A percentile compares a stretch with the other conserved stretches of the same genome.
These are phyloP conservation scores for Collybiopsis confluens DNA, from an alignment of 768 basidiomycete genomes.

Conservation along the genomic window DNA sequence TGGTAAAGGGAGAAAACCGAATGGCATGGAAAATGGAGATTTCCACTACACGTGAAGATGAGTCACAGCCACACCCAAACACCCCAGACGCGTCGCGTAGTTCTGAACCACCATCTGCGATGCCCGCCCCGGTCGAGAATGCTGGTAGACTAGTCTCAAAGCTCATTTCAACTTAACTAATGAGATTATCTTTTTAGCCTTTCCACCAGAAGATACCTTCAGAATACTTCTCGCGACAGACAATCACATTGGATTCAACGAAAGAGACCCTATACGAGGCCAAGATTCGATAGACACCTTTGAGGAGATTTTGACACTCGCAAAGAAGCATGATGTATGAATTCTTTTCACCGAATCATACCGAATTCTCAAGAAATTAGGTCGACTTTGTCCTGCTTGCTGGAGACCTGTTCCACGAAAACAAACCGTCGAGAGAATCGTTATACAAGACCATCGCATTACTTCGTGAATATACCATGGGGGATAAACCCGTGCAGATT, in stretches of 20 bases:
- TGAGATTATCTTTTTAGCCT: conserved; percentile 30
- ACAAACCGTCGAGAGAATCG: conserved; percentile 87
- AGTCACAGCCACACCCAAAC: background rate
- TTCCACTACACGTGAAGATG: background rate
- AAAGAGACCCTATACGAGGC: conserved; percentile 90
- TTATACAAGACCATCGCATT: conserved; percentile 87
- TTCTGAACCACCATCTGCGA: conserved; percentile 12
- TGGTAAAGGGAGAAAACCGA: conserved; percentile 5
- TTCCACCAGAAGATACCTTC: conserved; percentile 56
- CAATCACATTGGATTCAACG: conserved; percentile 93
- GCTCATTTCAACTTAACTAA: background rate
- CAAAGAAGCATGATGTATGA: conserved; percentile 80
- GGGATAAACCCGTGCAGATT: conserved; percentile 83
- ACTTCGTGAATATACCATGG: conserved; percentile 85
- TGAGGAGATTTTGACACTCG: conserved; percentile 87
- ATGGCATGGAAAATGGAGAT: background rate
- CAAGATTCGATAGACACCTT: conserved; percentile 96
- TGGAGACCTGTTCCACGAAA: conserved; percentile 97
- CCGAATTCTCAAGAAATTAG: conserved; percentile 31
- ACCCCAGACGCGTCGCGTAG: conserved; percentile 7
- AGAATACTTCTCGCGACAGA: conserved; percentile 90
- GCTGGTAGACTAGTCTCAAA: conserved; percentile 26
- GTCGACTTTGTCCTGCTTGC: conserved; percentile 95
- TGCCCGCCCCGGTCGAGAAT: conserved; percentile 30
- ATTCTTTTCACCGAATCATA: conserved; percentile 5